Evolutionary conservation across 2,329 filamentous ascomycete genomes (phyloP), one percentile per base, ranked within the genome.

Genomic region (Ciborinia camelliae): DNA sequence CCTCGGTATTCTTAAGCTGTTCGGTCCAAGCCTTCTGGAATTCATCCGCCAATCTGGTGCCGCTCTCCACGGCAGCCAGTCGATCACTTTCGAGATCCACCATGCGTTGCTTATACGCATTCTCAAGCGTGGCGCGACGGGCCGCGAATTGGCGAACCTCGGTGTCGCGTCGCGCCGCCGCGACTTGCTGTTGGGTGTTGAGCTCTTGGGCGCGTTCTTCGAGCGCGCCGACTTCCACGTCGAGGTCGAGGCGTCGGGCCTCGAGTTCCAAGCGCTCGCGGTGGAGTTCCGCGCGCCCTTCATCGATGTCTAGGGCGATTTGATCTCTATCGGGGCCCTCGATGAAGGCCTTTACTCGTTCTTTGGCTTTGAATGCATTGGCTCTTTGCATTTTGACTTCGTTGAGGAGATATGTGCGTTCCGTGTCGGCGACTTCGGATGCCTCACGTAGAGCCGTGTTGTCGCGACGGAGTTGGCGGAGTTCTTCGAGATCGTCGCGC

Each of bases 401-500:
- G 14, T 65, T 54, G 26, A 54, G 35, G 2, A 63, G 53, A 20
- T 26, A 63, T 1, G 45, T 51, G 26, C 62, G 45, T 28, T 63
- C 62, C 1, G 23, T 59, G 23, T 54, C 28, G 8, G 50, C 48
- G 4, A 52, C n/a, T 8, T 69, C 53, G 10, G 55, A 23, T n/a
- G 62, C 35, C 30, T 65, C 26, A 15, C 62, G 30, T 4, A 65
- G n/a, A 1, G 52, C 37, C 1, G 0, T 6, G 5, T 62, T 51
- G 2, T 67, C 60, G 0, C n/a, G 14, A 4, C 61, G 63, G 2
- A 66, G 30, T 9, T 45, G 58, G 14, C 64, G 69, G 9, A 69
- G 52, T 12, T 70, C 68, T 6, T 68, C 59, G 4, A 73, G 37
- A 15, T 73, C 67, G 0, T 37, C 64, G 3, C 70, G 66, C 15